phyloP scores from a whole-genome alignment of 495 filamentous ascomycete species.

The Parachaetomium inaequale region DNA sequence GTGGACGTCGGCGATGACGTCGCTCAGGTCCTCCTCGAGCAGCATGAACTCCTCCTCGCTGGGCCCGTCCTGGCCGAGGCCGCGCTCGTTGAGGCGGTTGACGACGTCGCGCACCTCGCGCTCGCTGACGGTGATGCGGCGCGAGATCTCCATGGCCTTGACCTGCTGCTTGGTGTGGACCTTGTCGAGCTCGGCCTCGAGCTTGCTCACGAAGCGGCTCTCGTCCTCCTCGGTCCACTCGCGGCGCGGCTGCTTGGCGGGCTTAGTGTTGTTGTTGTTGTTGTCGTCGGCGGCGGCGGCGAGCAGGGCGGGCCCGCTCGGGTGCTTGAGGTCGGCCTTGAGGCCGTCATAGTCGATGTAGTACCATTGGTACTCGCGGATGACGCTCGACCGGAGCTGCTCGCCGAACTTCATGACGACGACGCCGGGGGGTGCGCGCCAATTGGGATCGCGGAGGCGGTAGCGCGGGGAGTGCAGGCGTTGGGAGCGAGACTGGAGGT shows the following conservation, averaged over 20 bases:
- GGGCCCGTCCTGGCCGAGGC: constrained; percentile 53
- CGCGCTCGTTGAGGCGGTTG: constrained; percentile 59
- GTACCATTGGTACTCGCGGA: constrained; percentile 93
- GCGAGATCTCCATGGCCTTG: constrained; percentile 89
- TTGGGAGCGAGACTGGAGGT: constrained; percentile 40
- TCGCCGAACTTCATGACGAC: constrained; percentile 83
- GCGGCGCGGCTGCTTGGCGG: constrained; percentile 37
- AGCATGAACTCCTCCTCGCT: constrained; percentile 91
- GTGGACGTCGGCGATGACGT: constrained; percentile 98
- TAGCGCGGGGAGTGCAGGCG: constrained; percentile 32
- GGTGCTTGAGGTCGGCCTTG: constrained; percentile 78
- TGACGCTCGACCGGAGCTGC: constrained; percentile 86
- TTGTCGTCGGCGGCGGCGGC: too few relatives aligned
- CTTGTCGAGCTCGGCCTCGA: constrained; percentile 92
- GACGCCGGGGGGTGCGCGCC: constrained; percentile 38
- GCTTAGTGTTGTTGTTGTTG: constrained; percentile 11
- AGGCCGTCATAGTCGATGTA: constrained; percentile 97
- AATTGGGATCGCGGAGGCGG: constrained; percentile 21
- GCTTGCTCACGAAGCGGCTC: constrained; percentile 74
- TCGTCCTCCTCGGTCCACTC: constrained; percentile 93
- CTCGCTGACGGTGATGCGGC: constrained; percentile 81
- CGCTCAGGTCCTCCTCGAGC: constrained; percentile 90
- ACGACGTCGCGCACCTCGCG: constrained; percentile 86
- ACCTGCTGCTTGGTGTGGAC: constrained; percentile 95
- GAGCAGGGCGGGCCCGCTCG: constrained; percentile 53